Evolutionary conservation across 2,329 filamentous ascomycete species (phyloP).

Genomic region (Bipolaris zeicola): DNA sequence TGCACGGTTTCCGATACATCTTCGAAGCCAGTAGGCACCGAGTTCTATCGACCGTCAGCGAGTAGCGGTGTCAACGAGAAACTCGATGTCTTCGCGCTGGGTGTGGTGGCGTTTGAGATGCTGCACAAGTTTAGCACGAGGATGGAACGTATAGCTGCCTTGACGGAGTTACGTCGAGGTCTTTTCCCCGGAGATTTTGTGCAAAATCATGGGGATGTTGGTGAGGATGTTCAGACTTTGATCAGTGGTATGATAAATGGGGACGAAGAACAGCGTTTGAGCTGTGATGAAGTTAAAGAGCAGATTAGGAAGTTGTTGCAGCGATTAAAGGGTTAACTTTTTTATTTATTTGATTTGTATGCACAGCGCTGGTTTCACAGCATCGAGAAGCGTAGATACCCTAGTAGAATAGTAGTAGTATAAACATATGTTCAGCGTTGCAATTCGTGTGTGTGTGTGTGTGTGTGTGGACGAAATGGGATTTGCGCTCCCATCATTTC

Average conservation of each 20-base stretch:
- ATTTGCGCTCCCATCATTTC: background rate
- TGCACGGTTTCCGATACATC: slow-evolving; percentile 28
- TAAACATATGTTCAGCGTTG: background rate
- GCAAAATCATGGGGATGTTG: slow-evolving; percentile 23
- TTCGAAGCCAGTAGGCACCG: slow-evolving; percentile 62
- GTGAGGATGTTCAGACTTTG: slow-evolving; percentile 30
- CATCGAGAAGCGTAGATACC: background rate
- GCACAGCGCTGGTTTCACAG: background rate
- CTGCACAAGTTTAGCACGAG: slow-evolving; percentile 56
- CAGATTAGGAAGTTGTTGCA: slow-evolving; percentile 29
- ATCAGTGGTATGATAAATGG: slow-evolving; percentile 41
- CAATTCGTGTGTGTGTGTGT: too few relatives aligned
- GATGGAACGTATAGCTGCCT: slow-evolving; percentile 49
- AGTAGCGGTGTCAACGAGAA: slow-evolving; percentile 52
- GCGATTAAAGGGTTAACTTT: slow-evolving; percentile 16
- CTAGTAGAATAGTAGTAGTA: background rate
- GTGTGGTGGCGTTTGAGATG: slow-evolving; percentile 67
- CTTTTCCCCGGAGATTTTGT: slow-evolving; percentile 39
- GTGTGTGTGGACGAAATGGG: too few relatives aligned
- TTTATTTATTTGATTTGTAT: background rate
- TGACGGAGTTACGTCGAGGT: slow-evolving; percentile 43
- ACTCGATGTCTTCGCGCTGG: slow-evolving; percentile 66
- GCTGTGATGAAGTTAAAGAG: slow-evolving; percentile 38
- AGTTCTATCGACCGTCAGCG: slow-evolving; percentile 63
- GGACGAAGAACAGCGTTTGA: slow-evolving; percentile 37